Conservation (phyloP, 1,284 basidiomycete genomes). For the Apiotrichum brassicae region DNA sequence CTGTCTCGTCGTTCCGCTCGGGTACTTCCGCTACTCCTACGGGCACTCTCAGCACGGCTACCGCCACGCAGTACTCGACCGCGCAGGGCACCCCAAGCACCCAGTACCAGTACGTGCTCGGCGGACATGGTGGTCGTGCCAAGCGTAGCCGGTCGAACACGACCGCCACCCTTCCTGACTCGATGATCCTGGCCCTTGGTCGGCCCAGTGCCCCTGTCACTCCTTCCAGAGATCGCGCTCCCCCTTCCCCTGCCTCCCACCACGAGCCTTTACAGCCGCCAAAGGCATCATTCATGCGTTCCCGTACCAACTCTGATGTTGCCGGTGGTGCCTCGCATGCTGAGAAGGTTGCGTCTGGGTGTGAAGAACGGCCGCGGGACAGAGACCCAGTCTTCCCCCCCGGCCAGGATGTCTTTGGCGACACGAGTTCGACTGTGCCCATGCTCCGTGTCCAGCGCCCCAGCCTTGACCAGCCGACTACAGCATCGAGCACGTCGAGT, state of each 20-base stretch:
- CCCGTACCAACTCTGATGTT: not conserved
- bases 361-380: no score
- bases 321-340: slow-evolving; percentile 2
- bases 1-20: not conserved
- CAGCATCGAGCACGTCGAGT: not conserved
- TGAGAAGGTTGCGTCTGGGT: no score
- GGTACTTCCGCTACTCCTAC: not conserved
- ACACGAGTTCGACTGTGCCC: slow-evolving; percentile 1
- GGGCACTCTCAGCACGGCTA: slow-evolving; percentile 16
- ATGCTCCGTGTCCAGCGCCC: slow-evolving; percentile 14
- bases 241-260: no score
- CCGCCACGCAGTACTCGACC: not conserved
- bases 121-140: slow-evolving; percentile 44
- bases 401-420: slow-evolving; percentile 9
- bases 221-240: no score
- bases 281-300: not conserved
- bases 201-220: not conserved
- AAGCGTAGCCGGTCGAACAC: slow-evolving; percentile 22
- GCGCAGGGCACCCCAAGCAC: no score
- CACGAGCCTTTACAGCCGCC: no score
- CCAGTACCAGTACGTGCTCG: slow-evolving; percentile 38
- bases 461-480: slow-evolving; percentile 4
- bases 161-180: not conserved
- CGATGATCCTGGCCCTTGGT: not conserved
- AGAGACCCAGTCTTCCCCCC: not conserved